Conservation (phyloP, 2,329 filamentous ascomycete species). For the Fusarium goolgardi region DNA sequence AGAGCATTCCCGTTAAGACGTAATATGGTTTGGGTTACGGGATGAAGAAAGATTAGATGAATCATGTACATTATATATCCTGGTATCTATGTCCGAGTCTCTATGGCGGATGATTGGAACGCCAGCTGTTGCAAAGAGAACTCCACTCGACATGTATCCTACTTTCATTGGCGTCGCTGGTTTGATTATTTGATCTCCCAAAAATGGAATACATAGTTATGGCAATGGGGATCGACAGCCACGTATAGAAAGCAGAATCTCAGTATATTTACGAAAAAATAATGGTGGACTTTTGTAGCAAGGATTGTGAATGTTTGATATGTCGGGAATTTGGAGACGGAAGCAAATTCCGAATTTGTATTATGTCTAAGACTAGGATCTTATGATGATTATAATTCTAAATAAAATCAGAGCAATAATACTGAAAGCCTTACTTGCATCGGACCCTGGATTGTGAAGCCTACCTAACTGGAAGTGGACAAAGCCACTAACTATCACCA, state of each 20-base stretch:
- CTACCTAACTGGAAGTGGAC: background rate
- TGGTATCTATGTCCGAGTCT: slow-evolving; percentile 44
- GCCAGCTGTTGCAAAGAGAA: slow-evolving; percentile 38
- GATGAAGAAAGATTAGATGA: slow-evolving; percentile 38
- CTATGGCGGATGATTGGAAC: slow-evolving; percentile 32
- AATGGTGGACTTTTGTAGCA: too few relatives aligned
- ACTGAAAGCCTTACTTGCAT: background rate
- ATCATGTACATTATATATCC: slow-evolving; percentile 49
- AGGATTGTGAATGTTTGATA: background rate
- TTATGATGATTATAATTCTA: background rate
- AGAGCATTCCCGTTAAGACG: slow-evolving; percentile 22
- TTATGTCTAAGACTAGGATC: too few relatives aligned
- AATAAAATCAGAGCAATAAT: background rate
- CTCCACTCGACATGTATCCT: slow-evolving; percentile 45
- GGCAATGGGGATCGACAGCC: slow-evolving; percentile 4
- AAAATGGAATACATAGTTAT: slow-evolving; percentile 27
- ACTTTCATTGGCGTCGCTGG: slow-evolving; percentile 40
- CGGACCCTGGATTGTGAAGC: background rate
- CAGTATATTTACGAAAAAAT: background rate
- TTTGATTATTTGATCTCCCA: slow-evolving; percentile 34
- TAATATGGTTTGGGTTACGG: slow-evolving; percentile 34
- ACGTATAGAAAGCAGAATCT: slow-evolving; percentile 36
- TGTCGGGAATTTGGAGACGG: background rate
- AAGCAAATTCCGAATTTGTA: background rate
- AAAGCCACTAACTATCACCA: background rate